Evolutionary conservation across 208 protist genomes (phyloP).

Genomic region (Angomonas ambiguus): DNA sequence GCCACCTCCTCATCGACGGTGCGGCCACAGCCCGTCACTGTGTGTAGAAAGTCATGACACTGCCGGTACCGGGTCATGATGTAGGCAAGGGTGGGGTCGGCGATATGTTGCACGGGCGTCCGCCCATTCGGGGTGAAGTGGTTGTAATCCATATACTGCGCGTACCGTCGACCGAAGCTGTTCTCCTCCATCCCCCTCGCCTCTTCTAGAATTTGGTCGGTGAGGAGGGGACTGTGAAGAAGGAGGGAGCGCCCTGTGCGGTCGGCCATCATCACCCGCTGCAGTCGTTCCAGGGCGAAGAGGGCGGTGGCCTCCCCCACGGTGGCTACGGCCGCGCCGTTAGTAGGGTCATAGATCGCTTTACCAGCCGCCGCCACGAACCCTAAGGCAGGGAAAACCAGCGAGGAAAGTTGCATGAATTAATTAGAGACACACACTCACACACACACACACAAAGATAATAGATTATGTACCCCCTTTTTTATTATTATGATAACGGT

Average conservation of each 20-base stretch:
- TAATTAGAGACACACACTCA: background rate
- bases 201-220: conserved; percentile 50
- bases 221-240: conserved; percentile 40
- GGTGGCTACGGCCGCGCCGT: conserved; percentile 53
- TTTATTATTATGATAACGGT: too few species aligned
- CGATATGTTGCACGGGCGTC: conserved; percentile 53
- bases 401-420: background rate
- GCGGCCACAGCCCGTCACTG: conserved; percentile 52
- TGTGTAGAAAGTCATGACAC: conserved; percentile 83
- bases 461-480: background rate
- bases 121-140: conserved; percentile 68
- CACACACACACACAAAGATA: too few species aligned
- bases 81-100: conserved; percentile 68
- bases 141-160: conserved; percentile 76
- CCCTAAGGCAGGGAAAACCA: conserved; percentile 26
- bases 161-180: conserved; percentile 76
- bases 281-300: conserved; percentile 62
- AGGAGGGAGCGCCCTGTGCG: conserved; percentile 59
- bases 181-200: conserved; percentile 36
- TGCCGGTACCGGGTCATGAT: conserved; percentile 86
- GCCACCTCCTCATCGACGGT: conserved; percentile 83
- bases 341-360: conserved; percentile 62
- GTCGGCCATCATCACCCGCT: conserved; percentile 74
- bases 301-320: conserved; percentile 73
- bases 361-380: conserved; percentile 45